Conservation (phyloP, 495 filamentous ascomycete species). For the Penicillium macrosclerotiorum region DNA sequence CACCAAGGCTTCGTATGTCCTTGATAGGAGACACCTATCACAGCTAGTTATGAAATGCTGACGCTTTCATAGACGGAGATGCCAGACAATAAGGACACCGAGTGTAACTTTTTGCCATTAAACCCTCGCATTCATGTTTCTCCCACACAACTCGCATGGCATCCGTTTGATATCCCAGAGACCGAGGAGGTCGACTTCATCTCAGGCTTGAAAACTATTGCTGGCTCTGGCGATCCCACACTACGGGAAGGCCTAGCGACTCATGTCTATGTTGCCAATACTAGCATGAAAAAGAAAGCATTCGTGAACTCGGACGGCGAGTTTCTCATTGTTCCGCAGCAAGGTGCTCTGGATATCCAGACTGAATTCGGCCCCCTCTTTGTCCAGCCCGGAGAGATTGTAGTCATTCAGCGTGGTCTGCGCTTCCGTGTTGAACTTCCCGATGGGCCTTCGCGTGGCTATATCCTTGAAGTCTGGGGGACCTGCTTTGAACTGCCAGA, state of each 20-base stretch:
- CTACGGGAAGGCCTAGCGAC: conserved; percentile 48
- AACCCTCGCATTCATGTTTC: conserved; percentile 62
- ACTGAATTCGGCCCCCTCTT: conserved; percentile 48
- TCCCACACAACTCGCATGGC: conserved; percentile 49
- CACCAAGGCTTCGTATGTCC: conserved; percentile 50
- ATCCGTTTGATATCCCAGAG: conserved; percentile 44
- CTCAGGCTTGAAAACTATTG: conserved; percentile 47
- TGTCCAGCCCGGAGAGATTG: conserved; percentile 49
- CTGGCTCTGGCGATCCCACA: conserved; percentile 49
- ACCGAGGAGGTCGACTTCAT: conserved; percentile 40
- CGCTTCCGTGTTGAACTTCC: conserved; percentile 46
- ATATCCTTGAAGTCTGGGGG: conserved; percentile 52
- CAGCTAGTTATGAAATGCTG: not conserved
- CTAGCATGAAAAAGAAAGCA: conserved; percentile 45
- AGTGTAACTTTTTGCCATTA: conserved; percentile 47
- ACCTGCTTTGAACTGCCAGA: conserved; percentile 49
- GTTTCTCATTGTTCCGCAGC: conserved; percentile 47
- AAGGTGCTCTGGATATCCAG: conserved; percentile 48
- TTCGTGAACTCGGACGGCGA: conserved; percentile 52
- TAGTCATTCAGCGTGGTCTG: conserved; percentile 47
- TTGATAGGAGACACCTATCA: too few species aligned
- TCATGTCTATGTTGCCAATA: conserved; percentile 46
- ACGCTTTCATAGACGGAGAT: conserved; percentile 36
- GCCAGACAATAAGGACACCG: conserved; percentile 45
- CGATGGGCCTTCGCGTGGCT: conserved; percentile 47